Conservation (phyloP, 78 protist species). For the Isochrysis galbana region DNA sequence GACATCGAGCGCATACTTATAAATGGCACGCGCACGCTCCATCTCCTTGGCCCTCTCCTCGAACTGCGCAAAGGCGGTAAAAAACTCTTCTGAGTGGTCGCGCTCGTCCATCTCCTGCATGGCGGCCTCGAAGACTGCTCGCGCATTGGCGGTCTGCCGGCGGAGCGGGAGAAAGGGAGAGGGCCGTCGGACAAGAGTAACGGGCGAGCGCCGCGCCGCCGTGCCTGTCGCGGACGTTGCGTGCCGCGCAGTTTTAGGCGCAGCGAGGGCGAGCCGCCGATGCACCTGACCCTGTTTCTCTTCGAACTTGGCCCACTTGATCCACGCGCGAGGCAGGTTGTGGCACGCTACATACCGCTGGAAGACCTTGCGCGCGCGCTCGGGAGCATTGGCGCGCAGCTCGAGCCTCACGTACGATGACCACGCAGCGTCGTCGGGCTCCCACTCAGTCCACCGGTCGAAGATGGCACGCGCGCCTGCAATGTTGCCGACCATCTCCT, state of each 20-base stretch:
- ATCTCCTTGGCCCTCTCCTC: conserved; percentile 75
- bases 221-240: not conserved
- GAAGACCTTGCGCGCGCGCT: conserved; percentile 68
- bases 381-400: conserved; percentile 65
- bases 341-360: not conserved
- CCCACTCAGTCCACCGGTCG: conserved; percentile 95
- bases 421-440: conserved; percentile 91
- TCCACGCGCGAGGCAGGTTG: conserved; percentile 63
- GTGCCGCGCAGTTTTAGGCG: not conserved
- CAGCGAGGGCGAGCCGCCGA: not conserved
- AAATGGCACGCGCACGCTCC: conserved; percentile 91
- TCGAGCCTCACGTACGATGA: conserved; percentile 72
- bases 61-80: conserved; percentile 89
- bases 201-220: not conserved
- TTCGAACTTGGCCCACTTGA: conserved; percentile 87
- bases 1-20: conserved; percentile 73
- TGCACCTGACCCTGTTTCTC: conserved; percentile 58
- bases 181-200: not conserved
- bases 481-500: conserved; percentile 93
- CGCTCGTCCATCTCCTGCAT: conserved; percentile 47
- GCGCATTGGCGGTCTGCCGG: conserved; percentile 42
- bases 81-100: conserved; percentile 63
- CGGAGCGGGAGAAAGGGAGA: not conserved
- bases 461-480: conserved; percentile 87
- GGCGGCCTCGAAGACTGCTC: conserved; percentile 78